A percentile compares a stretch with the other conserved stretches of the same genome.
Conservation (phyloP, 1,284 basidiomycete species). For the Volvariella volvacea region DNA sequence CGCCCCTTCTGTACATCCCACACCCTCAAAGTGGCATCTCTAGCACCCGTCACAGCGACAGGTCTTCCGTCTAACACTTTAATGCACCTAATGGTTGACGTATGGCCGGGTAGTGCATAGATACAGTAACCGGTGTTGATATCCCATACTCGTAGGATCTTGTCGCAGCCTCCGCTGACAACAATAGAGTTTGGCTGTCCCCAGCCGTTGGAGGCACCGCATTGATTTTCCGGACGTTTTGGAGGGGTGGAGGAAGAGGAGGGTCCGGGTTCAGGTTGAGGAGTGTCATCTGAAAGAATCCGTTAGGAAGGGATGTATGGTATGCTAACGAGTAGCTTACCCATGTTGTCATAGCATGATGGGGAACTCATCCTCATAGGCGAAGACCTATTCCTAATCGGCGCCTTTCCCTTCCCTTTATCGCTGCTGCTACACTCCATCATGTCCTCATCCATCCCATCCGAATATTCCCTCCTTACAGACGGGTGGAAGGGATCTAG, state of each 20-base stretch:
- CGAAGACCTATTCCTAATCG: too few relatives aligned
- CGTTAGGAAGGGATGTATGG: too few relatives aligned
- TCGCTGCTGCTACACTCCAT: too few relatives aligned
- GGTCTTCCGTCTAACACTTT: slow-evolving; percentile 85
- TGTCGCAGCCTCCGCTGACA: slow-evolving; percentile 91
- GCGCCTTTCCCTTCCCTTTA: too few relatives aligned
- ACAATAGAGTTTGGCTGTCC: slow-evolving; percentile 63
- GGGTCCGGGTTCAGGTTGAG: too few relatives aligned
- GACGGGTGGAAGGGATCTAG: background rate
- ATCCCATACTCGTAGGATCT: slow-evolving; percentile 90
- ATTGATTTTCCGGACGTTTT: slow-evolving; percentile 21
- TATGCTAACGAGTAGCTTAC: too few relatives aligned
- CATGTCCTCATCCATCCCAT: background rate
- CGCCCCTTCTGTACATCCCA: slow-evolving; percentile 89
- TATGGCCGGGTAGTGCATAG: slow-evolving; percentile 79
- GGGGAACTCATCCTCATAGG: too few relatives aligned
- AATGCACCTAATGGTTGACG: slow-evolving; percentile 88
- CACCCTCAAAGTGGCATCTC: slow-evolving; percentile 82
- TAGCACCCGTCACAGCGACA: slow-evolving; percentile 84
- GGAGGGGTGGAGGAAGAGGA: background rate
- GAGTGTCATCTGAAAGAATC: too few relatives aligned
- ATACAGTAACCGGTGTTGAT: slow-evolving; percentile 76
- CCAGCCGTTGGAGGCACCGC: slow-evolving; percentile 55
- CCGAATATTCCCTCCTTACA: background rate
- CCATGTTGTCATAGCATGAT: too few relatives aligned